These are phyloP conservation scores for Umbelopsis sp. DNA, from an alignment of 371 early-diverging fungal genomes.

Conservation along the genomic window DNA sequence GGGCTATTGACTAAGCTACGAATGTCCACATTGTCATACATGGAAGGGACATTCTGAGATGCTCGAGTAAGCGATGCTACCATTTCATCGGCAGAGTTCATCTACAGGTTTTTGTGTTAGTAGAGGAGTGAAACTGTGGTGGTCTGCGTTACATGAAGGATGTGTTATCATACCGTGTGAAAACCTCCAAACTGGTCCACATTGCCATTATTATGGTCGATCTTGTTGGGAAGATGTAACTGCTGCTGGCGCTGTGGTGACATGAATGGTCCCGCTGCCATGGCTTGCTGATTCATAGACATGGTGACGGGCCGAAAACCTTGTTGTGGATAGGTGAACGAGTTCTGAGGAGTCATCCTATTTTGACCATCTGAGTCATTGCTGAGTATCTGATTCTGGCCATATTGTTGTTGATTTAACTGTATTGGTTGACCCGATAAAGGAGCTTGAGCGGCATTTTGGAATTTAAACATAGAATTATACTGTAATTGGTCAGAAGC, in stretches of 20 bases:
- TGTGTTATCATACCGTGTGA: neutral
- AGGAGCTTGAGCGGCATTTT: constrained; percentile 13
- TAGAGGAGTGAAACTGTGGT: neutral
- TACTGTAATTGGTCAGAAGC: constrained; percentile 12
- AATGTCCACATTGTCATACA: constrained; percentile 29
- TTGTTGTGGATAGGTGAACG: constrained; percentile 1
- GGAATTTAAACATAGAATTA: constrained; percentile 18
- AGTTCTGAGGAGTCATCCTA: neutral
- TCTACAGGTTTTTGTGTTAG: constrained; percentile 3
- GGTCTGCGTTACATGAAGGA: neutral
- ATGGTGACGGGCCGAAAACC: constrained; percentile 13
- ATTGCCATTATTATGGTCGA: neutral
- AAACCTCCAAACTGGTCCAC: constrained; percentile 11
- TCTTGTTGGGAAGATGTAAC: neutral
- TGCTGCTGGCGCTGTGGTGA: constrained; percentile 14
- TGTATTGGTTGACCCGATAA: constrained; percentile 12
- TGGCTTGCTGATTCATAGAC: constrained; percentile 14
- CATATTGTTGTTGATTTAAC: neutral
- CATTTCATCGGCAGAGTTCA: constrained; percentile 22
- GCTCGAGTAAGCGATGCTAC: constrained; percentile 21
- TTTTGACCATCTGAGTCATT: constrained; percentile 15
- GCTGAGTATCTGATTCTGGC: neutral
- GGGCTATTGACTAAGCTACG: constrained; percentile 29
- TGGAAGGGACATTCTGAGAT: constrained; percentile 19
- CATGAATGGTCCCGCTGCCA: constrained; percentile 8